Conservation (phyloP, 495 filamentous ascomycete genomes). For the Xylaria venustula region DNA sequence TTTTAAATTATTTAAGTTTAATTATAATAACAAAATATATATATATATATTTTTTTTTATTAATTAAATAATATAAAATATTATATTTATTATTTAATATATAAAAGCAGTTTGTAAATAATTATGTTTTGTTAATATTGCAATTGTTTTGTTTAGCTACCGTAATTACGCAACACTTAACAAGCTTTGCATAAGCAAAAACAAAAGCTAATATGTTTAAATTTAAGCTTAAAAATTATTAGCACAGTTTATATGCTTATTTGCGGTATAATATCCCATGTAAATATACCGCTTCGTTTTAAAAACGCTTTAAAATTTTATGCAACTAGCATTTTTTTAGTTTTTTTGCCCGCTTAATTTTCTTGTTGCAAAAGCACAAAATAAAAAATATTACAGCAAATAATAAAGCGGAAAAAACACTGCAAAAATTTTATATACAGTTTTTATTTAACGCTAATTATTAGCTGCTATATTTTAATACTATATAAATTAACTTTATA, state of each 20-base stretch:
- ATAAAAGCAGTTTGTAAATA: not conserved
- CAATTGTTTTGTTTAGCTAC: not conserved
- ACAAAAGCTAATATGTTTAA: not conserved
- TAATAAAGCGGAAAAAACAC: not conserved
- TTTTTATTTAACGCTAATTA: not conserved
- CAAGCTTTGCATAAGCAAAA: not conserved
- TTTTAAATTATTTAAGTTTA: not conserved
- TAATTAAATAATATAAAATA: not conserved
- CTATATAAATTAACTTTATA: not conserved
- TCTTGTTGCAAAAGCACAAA: not conserved
- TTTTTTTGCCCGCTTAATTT: not conserved
- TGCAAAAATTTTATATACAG: not conserved
- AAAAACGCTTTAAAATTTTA: not conserved
- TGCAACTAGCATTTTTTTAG: not conserved
- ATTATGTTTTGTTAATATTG: not conserved
- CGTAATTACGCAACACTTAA: not conserved
- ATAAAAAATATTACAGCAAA: not conserved
- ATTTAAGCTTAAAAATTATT: not conserved
- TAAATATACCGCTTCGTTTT: not conserved
- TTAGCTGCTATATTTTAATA: not conserved
- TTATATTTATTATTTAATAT: not conserved
- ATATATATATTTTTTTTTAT: not conserved
- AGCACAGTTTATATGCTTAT: not conserved
- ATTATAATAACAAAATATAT: not conserved
- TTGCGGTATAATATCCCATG: not conserved